A percentile compares a stretch with the other conserved stretches of the same genome.
Evolutionary conservation across 768 basidiomycete genomes (phyloP).

Genomic region (Leccinum obscurum): DNA sequence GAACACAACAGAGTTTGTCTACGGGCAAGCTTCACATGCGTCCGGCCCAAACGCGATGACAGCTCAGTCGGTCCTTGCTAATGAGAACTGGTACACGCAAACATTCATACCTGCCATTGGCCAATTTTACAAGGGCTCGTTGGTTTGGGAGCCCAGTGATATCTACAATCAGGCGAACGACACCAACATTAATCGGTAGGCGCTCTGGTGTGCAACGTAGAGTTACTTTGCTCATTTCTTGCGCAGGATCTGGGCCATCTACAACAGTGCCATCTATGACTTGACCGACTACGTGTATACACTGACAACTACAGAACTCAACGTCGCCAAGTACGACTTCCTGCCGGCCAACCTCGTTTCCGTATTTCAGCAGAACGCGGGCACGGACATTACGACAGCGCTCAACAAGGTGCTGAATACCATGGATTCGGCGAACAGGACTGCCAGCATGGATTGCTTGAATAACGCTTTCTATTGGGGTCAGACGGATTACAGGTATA

Average conservation of each 20-base stretch:
- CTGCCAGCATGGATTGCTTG: slow-evolving; percentile 50
- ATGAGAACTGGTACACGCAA: slow-evolving; percentile 55
- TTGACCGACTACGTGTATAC: slow-evolving; percentile 61
- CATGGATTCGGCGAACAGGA: slow-evolving; percentile 40
- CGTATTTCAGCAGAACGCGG: slow-evolving; percentile 58
- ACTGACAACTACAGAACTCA: slow-evolving; percentile 41
- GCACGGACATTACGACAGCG: slow-evolving; percentile 56
- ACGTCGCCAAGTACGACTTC: slow-evolving; percentile 49
- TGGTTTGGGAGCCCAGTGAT: slow-evolving; percentile 48
- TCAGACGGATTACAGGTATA: slow-evolving; percentile 56
- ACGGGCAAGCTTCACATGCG: slow-evolving; percentile 52
- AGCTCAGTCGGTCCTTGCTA: slow-evolving; percentile 36
- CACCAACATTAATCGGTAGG: slow-evolving; percentile 33
- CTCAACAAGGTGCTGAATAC: slow-evolving; percentile 47
- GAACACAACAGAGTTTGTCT: slow-evolving; percentile 47
- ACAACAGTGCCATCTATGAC: slow-evolving; percentile 58
- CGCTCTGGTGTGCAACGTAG: slow-evolving; percentile 10
- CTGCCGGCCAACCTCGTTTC: slow-evolving; percentile 48
- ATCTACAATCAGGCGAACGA: slow-evolving; percentile 40
- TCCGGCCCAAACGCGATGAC: slow-evolving; percentile 48
- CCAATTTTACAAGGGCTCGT: slow-evolving; percentile 58
- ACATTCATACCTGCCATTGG: slow-evolving; percentile 55
- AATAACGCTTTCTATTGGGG: slow-evolving; percentile 61
- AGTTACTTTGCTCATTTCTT: not conserved
- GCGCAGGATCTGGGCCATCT: slow-evolving; percentile 57